phyloP scores from a whole-genome alignment of 441 rosid genomes.

The Croton laevigatus region DNA sequence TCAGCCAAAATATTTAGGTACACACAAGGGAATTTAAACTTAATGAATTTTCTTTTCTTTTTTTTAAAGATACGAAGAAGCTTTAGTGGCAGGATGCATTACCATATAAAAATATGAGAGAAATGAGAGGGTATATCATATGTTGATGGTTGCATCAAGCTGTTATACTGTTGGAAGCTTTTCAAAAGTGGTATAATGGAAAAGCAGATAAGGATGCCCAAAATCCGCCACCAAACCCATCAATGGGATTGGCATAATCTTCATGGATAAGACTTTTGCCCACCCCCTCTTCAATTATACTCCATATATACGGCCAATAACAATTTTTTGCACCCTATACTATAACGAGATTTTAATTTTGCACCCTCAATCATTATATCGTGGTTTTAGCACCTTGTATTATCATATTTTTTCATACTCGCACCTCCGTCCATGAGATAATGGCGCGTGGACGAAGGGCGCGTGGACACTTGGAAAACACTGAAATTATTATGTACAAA shows the following conservation, averaged over 20 bases:
- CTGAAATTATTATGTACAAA: no score
- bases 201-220: conserved; percentile 18
- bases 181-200: conserved; percentile 19
- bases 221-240: conserved; percentile 14
- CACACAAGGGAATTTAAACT: neutral
- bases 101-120: neutral
- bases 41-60: neutral
- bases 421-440: no score
- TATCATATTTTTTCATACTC: no score
- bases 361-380: no score
- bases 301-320: no score
- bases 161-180: conserved; percentile 25
- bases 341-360: no score
- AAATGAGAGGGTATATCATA: neutral
- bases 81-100: neutral
- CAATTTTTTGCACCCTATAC: no score
- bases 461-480: no score
- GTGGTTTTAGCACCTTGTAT: no score
- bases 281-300: no score
- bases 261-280: conserved; percentile 14
- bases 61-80: neutral
- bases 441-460: no score
- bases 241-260: conserved; percentile 25
- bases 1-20: neutral
- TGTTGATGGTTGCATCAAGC: conserved; percentile 14